Evolutionary conservation across 1,284 basidiomycete genomes (phyloP).

Genomic region (Coniophora puteana): DNA sequence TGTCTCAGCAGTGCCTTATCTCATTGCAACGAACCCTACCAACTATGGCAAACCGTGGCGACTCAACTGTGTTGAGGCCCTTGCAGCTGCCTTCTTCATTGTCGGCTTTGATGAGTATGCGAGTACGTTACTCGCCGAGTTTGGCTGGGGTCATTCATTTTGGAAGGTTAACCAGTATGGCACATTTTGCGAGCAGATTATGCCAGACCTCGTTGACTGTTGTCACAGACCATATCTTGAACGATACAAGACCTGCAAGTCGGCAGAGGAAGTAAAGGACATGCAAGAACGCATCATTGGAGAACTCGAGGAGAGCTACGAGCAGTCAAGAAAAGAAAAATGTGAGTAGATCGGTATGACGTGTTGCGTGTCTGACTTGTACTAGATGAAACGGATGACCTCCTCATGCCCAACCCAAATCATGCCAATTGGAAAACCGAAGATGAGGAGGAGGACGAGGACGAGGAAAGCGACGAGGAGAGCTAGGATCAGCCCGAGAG

Average conservation of each 20-base stretch:
- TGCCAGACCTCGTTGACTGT: background rate
- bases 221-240: slow-evolving; percentile 55
- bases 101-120: slow-evolving; percentile 82
- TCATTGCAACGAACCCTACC: slow-evolving; percentile 89
- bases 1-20: slow-evolving; percentile 74
- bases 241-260: slow-evolving; percentile 68
- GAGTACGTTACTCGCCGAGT: slow-evolving; percentile 70
- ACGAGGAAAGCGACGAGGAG: slow-evolving; percentile 11
- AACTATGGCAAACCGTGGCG: slow-evolving; percentile 96
- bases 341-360: slow-evolving; percentile 13
- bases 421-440: slow-evolving; percentile 10
- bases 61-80: slow-evolving; percentile 88
- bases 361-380: background rate
- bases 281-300: slow-evolving; percentile 74
- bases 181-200: background rate
- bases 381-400: slow-evolving; percentile 18
- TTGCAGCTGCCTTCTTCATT: slow-evolving; percentile 91
- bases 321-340: slow-evolving; percentile 17
- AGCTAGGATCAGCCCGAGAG: slow-evolving; percentile 8
- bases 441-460: slow-evolving; percentile 7
- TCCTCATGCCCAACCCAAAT: slow-evolving; percentile 29
- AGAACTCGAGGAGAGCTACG: slow-evolving; percentile 55
- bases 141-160: slow-evolving; percentile 88
- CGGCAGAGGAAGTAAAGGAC: slow-evolving; percentile 57
- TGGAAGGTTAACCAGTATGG: slow-evolving; percentile 75